Base-by-base conservation (phyloP, 768 basidiomycete genomes). In the Termitomyces sp. region DNA sequence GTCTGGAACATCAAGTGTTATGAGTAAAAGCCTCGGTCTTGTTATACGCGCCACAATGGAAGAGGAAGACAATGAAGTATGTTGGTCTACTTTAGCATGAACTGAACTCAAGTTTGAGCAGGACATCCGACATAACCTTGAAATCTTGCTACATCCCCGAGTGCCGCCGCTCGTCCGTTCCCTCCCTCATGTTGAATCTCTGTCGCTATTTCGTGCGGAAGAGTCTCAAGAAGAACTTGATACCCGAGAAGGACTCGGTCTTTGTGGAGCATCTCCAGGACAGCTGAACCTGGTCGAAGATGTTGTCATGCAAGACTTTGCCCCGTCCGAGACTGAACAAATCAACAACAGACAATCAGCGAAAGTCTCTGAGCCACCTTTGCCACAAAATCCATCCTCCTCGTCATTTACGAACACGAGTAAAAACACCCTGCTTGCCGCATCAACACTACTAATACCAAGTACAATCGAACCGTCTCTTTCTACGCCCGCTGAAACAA, bases 121-220 rank as follows among this genome's bases (percentile, higher is more conserved):
- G 62, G 50, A 64, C 56, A 52, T 68, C 33, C 72, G 78, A 60
- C 72, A 66, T 23, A 72, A 73, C 38, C 66, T 89, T 50, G 89
- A 90, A 58, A 68, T 86, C 30, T 72, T 93, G 26, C 68, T 95
- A 12, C 93, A 94, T 65, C 91, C 92, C 49, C 86, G 91, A 23
- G 77, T 89, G 5, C 93, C 93, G 9, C 88, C 91, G 8, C 71
- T 91, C 13, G 76, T 91, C 55, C 84, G 87, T 48, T 78, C 87
- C 4, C 70, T 89, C 58, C 89, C 90, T 16, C 76, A 80, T 33
- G 68, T 88, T 12, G 88, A 88, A 61, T 70, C 78, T 1, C 68
- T 91, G 16, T 79, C 85, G 13, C 75, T 92, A 32, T 85, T 84
- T 63, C 79, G 77, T 30, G 72, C 74, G 2, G 88, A 91, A 63